These are phyloP conservation scores for Venturia effusa DNA, from an alignment of 2,329 filamentous ascomycete genomes.

Conservation along the genomic window DNA sequence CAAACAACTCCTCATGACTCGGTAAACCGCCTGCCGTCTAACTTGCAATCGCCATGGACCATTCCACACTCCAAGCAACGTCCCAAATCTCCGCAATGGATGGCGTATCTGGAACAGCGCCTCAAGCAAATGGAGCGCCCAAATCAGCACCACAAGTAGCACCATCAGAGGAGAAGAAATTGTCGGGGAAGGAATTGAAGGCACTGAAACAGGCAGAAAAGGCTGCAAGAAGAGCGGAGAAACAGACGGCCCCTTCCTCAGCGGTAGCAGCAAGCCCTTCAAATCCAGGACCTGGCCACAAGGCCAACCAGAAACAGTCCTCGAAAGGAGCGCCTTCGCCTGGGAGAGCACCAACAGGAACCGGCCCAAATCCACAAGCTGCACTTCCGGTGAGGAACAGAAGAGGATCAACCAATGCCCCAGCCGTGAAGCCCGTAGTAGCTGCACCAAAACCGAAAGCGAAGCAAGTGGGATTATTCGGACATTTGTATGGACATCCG, in stretches of 20 bases:
- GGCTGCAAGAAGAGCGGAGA: constrained; percentile 67
- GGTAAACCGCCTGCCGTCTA: not conserved
- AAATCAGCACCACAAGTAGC: constrained; percentile 16
- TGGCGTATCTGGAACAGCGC: not conserved
- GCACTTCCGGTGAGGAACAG: constrained; percentile 22
- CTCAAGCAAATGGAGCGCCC: not conserved
- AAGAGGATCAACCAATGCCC: constrained; percentile 20
- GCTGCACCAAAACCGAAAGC: constrained; percentile 1
- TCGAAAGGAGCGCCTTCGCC: constrained; percentile 14
- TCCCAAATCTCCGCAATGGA: not conserved
- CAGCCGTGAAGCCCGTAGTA: constrained; percentile 11
- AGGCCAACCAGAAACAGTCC: constrained; percentile 22
- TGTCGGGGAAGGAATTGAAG: constrained; percentile 72
- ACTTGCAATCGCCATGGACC: not conserved
- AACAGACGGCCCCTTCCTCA: constrained; percentile 38
- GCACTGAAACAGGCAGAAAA: constrained; percentile 87
- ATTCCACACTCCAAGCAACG: not conserved
- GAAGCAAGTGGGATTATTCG: constrained; percentile 59
- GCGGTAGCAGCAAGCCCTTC: constrained; percentile 12
- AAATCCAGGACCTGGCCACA: constrained; percentile 23
- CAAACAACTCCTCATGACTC: not conserved
- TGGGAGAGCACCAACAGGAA: not conserved
- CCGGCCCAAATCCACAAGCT: not conserved
- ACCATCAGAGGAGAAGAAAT: constrained; percentile 35
- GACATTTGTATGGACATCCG: constrained; percentile 70